phyloP scores from a whole-genome alignment of 1,139 yeast genomes.

The Blastobotrys malaysiensis region DNA sequence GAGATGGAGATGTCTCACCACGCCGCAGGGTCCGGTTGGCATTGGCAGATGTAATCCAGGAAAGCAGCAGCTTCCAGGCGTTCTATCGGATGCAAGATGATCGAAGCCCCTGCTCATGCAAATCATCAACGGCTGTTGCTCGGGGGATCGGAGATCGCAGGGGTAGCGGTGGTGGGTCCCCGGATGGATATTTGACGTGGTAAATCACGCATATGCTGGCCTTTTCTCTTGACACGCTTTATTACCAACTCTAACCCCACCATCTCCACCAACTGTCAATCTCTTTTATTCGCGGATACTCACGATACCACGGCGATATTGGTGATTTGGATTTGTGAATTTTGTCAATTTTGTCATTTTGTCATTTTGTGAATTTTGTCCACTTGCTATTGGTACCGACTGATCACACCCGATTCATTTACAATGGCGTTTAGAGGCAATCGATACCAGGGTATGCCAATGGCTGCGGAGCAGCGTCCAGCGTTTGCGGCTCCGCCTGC shows the following conservation, averaged over 20 bases:
- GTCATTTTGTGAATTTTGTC: no score
- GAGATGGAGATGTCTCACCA: background rate
- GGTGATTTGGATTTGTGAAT: no score
- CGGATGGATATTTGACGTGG: background rate
- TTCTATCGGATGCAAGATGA: no score
- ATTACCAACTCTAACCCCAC: background rate
- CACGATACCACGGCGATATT: background rate
- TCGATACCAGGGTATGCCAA: background rate
- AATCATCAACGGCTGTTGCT: background rate
- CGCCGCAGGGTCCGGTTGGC: no score
- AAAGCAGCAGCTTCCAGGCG: background rate
- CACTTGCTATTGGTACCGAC: no score
- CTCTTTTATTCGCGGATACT: background rate
- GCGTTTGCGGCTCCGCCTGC: background rate
- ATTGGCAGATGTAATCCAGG: no score
- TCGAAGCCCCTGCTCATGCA: no score
- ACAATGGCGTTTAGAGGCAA: background rate
- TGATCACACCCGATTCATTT: no score
- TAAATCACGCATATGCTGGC: background rate
- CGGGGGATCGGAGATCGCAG: background rate
- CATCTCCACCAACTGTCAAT: background rate
- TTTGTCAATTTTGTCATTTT: no score
- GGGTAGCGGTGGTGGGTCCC: background rate
- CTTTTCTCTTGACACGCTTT: background rate
- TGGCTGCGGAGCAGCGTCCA: background rate